Conservation (phyloP, 1,139 yeast species). For the Suhomyces chickasaworum region DNA sequence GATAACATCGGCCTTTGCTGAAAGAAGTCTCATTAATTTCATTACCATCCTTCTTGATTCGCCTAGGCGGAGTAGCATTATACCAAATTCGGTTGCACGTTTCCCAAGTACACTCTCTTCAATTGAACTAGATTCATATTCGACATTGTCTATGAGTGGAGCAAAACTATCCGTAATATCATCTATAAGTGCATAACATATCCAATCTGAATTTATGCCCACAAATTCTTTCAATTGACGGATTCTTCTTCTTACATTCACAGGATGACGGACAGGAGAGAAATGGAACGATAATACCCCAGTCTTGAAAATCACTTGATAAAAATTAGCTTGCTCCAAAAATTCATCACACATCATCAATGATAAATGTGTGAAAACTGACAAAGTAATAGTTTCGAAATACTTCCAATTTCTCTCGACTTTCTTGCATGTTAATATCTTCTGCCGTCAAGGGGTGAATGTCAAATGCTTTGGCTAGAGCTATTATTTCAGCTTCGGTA, state of each 20-base stretch:
- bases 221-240: constrained; percentile 88
- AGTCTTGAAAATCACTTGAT: constrained; percentile 81
- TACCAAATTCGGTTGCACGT: constrained; percentile 56
- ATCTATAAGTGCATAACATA: constrained; percentile 90
- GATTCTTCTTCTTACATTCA: constrained; percentile 88
- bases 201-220: constrained; percentile 87
- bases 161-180: constrained; percentile 94
- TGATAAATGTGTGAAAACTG: constrained; percentile 80
- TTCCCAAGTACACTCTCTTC: constrained; percentile 66
- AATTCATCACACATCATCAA: constrained; percentile 77
- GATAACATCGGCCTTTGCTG: constrained; percentile 96
- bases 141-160: constrained; percentile 86
- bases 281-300: constrained; percentile 88
- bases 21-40: constrained; percentile 85
- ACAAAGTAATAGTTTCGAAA: constrained; percentile 77
- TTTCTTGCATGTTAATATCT: constrained; percentile 82
- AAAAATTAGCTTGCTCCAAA: constrained; percentile 84
- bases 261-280: constrained; percentile 77
- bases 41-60: constrained; percentile 90
- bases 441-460: constrained; percentile 84
- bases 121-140: constrained; percentile 87
- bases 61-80: constrained; percentile 80
- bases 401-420: constrained; percentile 81
- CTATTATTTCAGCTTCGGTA: constrained; percentile 68
- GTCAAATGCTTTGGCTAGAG: constrained; percentile 68